Evolutionary conservation across 768 basidiomycete species (phyloP).

Genomic region (Boletus fagicola): DNA sequence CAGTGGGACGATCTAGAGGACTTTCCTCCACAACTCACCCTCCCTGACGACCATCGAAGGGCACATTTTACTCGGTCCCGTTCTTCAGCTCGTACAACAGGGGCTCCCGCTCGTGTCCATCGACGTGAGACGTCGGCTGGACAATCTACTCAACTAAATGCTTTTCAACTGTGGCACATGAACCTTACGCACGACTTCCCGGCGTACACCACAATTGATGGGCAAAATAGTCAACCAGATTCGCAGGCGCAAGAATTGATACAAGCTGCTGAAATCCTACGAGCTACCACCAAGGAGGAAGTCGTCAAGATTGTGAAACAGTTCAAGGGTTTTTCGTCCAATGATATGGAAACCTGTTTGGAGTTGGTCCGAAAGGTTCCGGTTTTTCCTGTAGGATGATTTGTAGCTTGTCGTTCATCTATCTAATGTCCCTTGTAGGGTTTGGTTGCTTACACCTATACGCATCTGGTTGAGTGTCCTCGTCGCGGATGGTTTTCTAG

Average conservation of each 20-base stretch:
- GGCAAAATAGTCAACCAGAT: slow-evolving; percentile 1
- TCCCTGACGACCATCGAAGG: neutral
- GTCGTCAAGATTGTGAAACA: slow-evolving; percentile 19
- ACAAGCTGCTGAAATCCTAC: slow-evolving; percentile 11
- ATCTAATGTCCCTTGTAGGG: slow-evolving; percentile 20
- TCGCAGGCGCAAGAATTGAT: neutral
- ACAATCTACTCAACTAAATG: slow-evolving; percentile 1
- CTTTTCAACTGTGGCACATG: slow-evolving; percentile 16
- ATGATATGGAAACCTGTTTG: slow-evolving; percentile 13
- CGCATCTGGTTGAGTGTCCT: slow-evolving; percentile 23
- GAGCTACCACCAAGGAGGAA: slow-evolving; percentile 10
- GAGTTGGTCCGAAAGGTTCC: slow-evolving; percentile 14
- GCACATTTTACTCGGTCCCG: neutral
- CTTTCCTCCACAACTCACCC: neutral
- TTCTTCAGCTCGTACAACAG: neutral
- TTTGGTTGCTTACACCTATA: slow-evolving; percentile 30
- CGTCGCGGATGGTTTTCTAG: slow-evolving; percentile 7
- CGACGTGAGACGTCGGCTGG: neutral
- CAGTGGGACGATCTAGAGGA: neutral
- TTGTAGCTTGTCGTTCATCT: neutral
- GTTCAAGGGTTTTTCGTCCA: slow-evolving; percentile 13
- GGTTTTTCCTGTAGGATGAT: slow-evolving; percentile 25
- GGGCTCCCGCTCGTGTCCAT: neutral
- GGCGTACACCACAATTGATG: slow-evolving; percentile 24
- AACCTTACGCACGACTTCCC: neutral